Conservation (phyloP, 2,329 filamentous ascomycete species). For the Pseudogymnoascus sp. region DNA sequence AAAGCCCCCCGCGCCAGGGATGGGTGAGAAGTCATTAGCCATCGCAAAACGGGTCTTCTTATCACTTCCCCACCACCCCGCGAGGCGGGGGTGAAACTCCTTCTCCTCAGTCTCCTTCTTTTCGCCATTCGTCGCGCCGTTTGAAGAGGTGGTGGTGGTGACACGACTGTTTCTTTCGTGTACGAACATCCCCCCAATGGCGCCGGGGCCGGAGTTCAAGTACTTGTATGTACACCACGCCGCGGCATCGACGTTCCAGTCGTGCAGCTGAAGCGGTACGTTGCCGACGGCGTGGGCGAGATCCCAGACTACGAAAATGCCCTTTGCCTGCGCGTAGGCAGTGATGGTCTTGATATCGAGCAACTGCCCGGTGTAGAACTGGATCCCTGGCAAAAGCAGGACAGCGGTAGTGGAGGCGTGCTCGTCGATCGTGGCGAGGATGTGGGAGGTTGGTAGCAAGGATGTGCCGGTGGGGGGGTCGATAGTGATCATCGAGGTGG, state of each 20-base stretch:
- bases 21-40: constrained; percentile 65
- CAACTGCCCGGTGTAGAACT: constrained; percentile 73
- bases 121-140: too few relatives aligned
- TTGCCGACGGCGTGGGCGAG: constrained; percentile 73
- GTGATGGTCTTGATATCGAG: constrained; percentile 70
- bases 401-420: constrained; percentile 59
- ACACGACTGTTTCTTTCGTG: constrained; percentile 42
- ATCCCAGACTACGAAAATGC: constrained; percentile 68
- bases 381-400: constrained; percentile 67
- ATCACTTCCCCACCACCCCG: constrained; percentile 77
- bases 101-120: constrained; percentile 13
- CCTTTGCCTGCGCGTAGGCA: constrained; percentile 51
- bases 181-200: constrained; percentile 65
- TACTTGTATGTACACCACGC: constrained; percentile 83
- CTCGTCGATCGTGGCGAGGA: constrained; percentile 56
- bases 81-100: constrained; percentile 45
- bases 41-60: constrained; percentile 64
- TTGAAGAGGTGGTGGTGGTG: constrained; percentile 14
- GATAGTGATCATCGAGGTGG: constrained; percentile 60
- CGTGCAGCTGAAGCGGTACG: constrained; percentile 60
- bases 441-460: constrained; percentile 55
- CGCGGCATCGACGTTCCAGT: constrained; percentile 71
- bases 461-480: constrained; percentile 41
- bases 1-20: constrained; percentile 64
- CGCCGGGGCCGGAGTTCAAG: constrained; percentile 66